Evolutionary conservation across 2,329 filamentous ascomycete genomes (phyloP).

Genomic region (Aurifilum marmelostoma): DNA sequence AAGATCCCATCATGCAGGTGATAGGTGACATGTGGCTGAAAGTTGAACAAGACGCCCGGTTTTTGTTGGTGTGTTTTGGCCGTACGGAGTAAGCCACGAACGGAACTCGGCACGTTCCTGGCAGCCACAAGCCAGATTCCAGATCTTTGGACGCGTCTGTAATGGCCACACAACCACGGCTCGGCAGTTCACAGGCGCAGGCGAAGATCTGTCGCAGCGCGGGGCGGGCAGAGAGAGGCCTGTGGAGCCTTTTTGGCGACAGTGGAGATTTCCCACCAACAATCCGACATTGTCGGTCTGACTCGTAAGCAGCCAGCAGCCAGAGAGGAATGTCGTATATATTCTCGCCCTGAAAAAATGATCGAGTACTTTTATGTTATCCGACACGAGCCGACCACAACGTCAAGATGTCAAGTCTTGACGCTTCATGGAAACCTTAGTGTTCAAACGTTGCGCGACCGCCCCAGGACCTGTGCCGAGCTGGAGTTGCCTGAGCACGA

Average conservation of each 20-base stretch:
- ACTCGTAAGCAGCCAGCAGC: background rate
- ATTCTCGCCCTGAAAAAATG: background rate
- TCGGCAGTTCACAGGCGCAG: background rate
- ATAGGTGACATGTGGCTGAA: background rate
- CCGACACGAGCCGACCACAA: background rate
- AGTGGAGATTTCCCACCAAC: background rate
- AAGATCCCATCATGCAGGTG: background rate
- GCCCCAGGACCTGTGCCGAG: background rate
- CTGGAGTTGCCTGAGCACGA: background rate
- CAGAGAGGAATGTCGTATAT: background rate
- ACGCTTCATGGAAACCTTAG: background rate
- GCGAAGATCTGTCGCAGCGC: background rate
- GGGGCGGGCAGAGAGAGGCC: background rate
- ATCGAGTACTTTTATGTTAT: background rate
- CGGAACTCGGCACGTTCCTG: background rate
- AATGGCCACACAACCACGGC: background rate
- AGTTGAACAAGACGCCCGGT: background rate
- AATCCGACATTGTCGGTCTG: background rate
- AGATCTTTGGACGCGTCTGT: background rate
- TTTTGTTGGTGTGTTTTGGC: background rate
- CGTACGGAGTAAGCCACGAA: background rate
- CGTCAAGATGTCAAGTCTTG: background rate
- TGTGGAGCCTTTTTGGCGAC: background rate
- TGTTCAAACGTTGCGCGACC: background rate
- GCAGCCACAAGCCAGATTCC: background rate